These are phyloP conservation scores for Amborella trichopoda DNA, from an alignment of 164 flowering plant species.

Conservation along the genomic window DNA sequence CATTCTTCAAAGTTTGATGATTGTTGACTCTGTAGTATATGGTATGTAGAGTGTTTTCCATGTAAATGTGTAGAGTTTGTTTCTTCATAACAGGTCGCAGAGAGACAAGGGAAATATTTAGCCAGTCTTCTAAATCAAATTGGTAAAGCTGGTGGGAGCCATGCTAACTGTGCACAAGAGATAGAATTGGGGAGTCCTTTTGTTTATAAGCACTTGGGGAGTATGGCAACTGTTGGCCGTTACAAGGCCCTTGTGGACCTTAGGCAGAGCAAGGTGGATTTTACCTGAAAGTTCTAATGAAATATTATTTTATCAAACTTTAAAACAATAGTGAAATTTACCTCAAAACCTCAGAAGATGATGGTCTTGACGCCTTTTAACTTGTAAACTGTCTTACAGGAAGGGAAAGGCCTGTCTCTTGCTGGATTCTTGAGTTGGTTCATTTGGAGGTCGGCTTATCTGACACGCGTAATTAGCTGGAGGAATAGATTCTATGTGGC, in stretches of 20 bases:
- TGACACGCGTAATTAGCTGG: slow-evolving; percentile 80
- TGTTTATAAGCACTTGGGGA: slow-evolving; percentile 74
- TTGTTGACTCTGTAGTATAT: too few species aligned
- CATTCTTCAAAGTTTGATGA: too few species aligned
- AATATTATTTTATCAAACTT: too few species aligned
- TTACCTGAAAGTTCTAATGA: too few species aligned
- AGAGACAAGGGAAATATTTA: slow-evolving; percentile 70
- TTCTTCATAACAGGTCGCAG: slow-evolving; percentile 96
- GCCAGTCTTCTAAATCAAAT: slow-evolving; percentile 45
- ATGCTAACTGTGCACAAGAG: slow-evolving; percentile 39
- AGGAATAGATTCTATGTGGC: slow-evolving; percentile 83
- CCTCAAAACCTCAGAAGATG: too few species aligned
- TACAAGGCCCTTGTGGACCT: slow-evolving; percentile 84
- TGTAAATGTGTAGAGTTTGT: too few species aligned
- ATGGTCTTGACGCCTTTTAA: too few species aligned
- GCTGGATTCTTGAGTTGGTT: slow-evolving; percentile 80
- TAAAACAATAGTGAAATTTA: too few species aligned
- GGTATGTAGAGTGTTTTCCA: too few species aligned
- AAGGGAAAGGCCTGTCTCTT: slow-evolving; percentile 46
- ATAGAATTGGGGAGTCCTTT: slow-evolving; percentile 62
- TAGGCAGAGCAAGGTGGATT: slow-evolving; percentile 57
- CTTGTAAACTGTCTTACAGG: slow-evolving; percentile 44
- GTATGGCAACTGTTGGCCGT: slow-evolving; percentile 84
- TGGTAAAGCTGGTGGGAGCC: slow-evolving; percentile 55
- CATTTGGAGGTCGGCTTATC: slow-evolving; percentile 81